Evolutionary conservation across 2,329 filamentous ascomycete genomes (phyloP).

Genomic region (Fusarium sambucinum): DNA sequence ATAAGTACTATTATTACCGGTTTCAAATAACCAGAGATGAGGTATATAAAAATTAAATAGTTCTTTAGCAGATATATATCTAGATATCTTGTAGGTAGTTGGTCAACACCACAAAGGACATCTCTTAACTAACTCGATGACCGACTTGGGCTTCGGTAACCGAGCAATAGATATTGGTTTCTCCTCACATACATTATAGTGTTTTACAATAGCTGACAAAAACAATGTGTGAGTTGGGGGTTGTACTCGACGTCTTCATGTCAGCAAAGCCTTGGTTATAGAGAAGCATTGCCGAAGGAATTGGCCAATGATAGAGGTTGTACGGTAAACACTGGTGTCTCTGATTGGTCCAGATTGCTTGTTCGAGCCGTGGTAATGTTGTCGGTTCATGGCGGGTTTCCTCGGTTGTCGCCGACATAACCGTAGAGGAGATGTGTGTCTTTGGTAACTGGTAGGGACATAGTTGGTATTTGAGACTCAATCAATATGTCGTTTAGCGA

Average conservation of each 20-base stretch:
- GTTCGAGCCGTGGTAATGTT: slow-evolving; percentile 32
- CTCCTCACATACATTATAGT: neutral
- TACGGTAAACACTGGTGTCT: slow-evolving; percentile 15
- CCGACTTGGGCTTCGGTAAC: slow-evolving; percentile 36
- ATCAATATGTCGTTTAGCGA: neutral
- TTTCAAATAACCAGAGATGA: too few relatives aligned
- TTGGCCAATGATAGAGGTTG: slow-evolving; percentile 49
- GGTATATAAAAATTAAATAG: neutral
- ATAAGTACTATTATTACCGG: neutral
- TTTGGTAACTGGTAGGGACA: neutral
- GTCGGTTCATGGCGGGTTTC: slow-evolving; percentile 50
- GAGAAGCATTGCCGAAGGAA: slow-evolving; percentile 45
- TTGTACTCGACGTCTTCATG: slow-evolving; percentile 6
- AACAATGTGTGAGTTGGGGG: neutral
- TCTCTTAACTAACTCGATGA: slow-evolving; percentile 25
- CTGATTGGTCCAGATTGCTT: slow-evolving; percentile 27
- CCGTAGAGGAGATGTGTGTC: neutral
- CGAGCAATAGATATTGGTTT: neutral
- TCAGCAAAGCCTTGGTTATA: slow-evolving; percentile 47
- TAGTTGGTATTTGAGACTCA: neutral
- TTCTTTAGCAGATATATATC: neutral
- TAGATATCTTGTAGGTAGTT: neutral
- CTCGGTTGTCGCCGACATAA: slow-evolving; percentile 49
- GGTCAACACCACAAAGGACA: neutral
- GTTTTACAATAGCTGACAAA: slow-evolving; percentile 14